Evolutionary conservation across 2,329 filamentous ascomycete species (phyloP), one percentile per base, ranked within the genome.

Genomic region (Pseudogymnoascus sp.): DNA sequence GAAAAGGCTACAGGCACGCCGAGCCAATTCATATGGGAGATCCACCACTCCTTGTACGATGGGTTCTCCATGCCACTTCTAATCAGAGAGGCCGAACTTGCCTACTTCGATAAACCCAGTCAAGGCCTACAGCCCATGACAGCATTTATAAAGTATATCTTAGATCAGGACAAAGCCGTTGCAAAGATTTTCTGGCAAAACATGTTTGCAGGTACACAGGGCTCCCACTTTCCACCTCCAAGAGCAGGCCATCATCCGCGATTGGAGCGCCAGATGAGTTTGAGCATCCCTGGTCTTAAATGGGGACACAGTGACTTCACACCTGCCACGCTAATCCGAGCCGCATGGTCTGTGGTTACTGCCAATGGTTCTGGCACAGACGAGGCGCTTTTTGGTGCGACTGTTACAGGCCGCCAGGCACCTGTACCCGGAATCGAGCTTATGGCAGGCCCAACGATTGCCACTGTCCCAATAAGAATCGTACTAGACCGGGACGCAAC

Each of bases 1-100:
- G 50, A 56, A 33, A 26, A 13, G 6, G n/a, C 50, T 7, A 3
- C 26, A 33, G 26, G n/a, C n/a, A 19, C 10, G 50, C 29, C 50
- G 26, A 37, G 7, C 29, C 33, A 40, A 19, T 40, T 60, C 23
- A 42, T 42, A 29, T 64, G 60, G 23, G 65, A 63, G 1, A 61
- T 87, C 7, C 84, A 86, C 66, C 85, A 88, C 72, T 78, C 82
- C 1, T 67, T 86, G 1, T 88, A 86, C 68, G 85, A 88, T 72
- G 84, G 85, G 15, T 87, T 85, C 83, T 85, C 83, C 2, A 80
- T 85, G 50, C 50, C 50, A 19, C 50, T 56, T 56, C 17, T 56
- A 10, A 56, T 56, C 26, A 33, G 21, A 56, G 50, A 56, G 50
- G 50, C 50, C 9, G 50, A 56, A 33, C 50, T 33, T 31, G 50